Evolutionary conservation across 305 asterid species (phyloP), one percentile per base, ranked within the genome.

Genomic region (Striga hermonthica): DNA sequence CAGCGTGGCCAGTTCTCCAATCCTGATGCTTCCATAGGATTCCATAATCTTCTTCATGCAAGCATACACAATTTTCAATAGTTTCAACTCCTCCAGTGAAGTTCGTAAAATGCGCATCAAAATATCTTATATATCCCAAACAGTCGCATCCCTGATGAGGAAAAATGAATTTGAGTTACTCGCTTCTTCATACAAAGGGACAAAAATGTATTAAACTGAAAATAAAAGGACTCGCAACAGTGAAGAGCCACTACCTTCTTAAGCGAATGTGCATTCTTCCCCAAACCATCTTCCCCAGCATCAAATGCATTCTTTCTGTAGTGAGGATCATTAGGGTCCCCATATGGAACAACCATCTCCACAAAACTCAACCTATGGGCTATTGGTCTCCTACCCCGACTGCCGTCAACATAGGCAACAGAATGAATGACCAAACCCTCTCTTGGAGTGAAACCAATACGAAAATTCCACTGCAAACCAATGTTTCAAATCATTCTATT

Each of bases 21-120:
- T 94, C 99, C 65, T 94, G 97, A 82, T 94, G 99, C 84, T 94
- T 94, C 99, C 99, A 94, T 59, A 94, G 82, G 67, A 94, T 85
- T 71, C 99, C 99, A 62, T 88, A 78, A 73, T 94, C 99, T 74
- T 94, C 99, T 71, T 94, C 99, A 66, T 90, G 97, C 86, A 90
- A 75, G 75, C 99, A 93, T 39, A 93, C 99, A 76, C 95, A 93
- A 74, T 93, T 90, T 75, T 93, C 93, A 56, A 78, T 86, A 12
- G 96, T 88, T 65, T 94, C 99, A n/a, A 94, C 95, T 22, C 96
- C 99, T 69, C 99, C 99, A 4, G 96, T 90, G 69, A 86, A 90
- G 76, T 90, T 90, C 11, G 92, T 83, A 72, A 90, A 90, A 76
- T 90, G 82, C 41, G 99, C 99, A 79, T 94, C 99, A 9, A 90